Base-by-base conservation (phyloP, 2,329 filamentous ascomycete species). In the Dothidotthia symphoricarpi region DNA sequence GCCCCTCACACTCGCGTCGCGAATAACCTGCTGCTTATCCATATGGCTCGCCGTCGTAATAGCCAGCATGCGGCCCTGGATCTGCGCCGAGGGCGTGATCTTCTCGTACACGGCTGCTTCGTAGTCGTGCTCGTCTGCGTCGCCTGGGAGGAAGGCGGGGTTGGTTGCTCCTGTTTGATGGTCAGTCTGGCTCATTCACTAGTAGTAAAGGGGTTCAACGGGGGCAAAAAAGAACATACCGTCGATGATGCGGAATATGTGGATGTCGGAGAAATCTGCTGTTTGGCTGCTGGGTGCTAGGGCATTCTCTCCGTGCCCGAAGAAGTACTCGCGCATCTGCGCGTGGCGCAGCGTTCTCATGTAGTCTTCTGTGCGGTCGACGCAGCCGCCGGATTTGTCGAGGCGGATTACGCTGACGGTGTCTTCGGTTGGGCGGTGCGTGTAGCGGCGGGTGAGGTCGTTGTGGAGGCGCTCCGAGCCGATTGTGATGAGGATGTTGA, bases 251-350 rank as follows among this genome's bases (percentile, higher is more conserved):
- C 78, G 81, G 72, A 86, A 95, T 28, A 97, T 77, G 2, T 80
- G 75, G 26, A 96, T 65, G 7, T 82, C 80, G 41, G 81, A 76
- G 61, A 89, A 93, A 46, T 88, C 83, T 4, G 95, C 80, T 42
- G 86, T 85, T 57, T 95, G 88, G 6, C 88, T 94, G 55, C 90
- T 86, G 0, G 93, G 93, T 30, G 86, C 93, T 2, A 98, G 73
- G 41, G 85, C 79, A 45, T 81, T 82, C 1, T 77, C 56, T 34
- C 61, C 61, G 47, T 86, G 85, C 8, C 93, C 93, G 62, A 96
- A 98, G 71, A 98, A 98, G 68, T 98, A 98, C 54, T 90, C 85
- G 51, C 86, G 85, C 35, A 96, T 89, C 34, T 86, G 79, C 0
- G 85, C 80, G 57, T 94, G 86, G 29, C 86, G 79, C 4, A 80